phyloP scores from a whole-genome alignment of 1,284 basidiomycete genomes.

The Marasmius tenuissimus region DNA sequence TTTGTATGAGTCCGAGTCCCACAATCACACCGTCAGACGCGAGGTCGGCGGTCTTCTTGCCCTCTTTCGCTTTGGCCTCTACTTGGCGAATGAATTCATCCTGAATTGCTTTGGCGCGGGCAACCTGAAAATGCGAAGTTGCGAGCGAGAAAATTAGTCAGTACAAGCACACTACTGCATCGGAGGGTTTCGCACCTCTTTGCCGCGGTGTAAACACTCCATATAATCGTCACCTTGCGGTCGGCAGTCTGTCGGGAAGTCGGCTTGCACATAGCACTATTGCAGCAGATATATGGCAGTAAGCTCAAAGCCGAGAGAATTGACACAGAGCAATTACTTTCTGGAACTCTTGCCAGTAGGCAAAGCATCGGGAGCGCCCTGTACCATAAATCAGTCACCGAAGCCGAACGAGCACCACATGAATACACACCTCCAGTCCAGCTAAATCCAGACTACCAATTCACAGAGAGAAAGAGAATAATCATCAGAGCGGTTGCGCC shows the following conservation, averaged over 20 bases:
- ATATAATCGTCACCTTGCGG: conserved; percentile 86
- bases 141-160: conserved; percentile 1
- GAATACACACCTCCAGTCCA: conserved; percentile 58
- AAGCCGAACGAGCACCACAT: too few relatives aligned
- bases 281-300: conserved; percentile 4
- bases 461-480: not conserved
- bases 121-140: conserved; percentile 47
- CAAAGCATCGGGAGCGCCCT: conserved; percentile 90
- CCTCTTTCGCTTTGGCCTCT: conserved; percentile 65
- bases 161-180: not conserved
- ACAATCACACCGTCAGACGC: conserved; percentile 75
- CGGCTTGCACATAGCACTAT: conserved; percentile 87
- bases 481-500: not conserved
- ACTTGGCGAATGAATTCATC: conserved; percentile 73
- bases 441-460: conserved; percentile 53
- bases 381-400: not conserved
- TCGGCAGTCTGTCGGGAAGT: conserved; percentile 74
- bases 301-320: not conserved
- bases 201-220: conserved; percentile 89
- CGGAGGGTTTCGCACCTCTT: conserved; percentile 65
- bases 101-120: conserved; percentile 73
- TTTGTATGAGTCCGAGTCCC: conserved; percentile 71
- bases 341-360: conserved; percentile 87
- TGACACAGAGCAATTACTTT: conserved; percentile 11
- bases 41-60: conserved; percentile 71